phyloP scores from a whole-genome alignment of 176 grass and related monocot genomes.

The Chloris gayana region DNA sequence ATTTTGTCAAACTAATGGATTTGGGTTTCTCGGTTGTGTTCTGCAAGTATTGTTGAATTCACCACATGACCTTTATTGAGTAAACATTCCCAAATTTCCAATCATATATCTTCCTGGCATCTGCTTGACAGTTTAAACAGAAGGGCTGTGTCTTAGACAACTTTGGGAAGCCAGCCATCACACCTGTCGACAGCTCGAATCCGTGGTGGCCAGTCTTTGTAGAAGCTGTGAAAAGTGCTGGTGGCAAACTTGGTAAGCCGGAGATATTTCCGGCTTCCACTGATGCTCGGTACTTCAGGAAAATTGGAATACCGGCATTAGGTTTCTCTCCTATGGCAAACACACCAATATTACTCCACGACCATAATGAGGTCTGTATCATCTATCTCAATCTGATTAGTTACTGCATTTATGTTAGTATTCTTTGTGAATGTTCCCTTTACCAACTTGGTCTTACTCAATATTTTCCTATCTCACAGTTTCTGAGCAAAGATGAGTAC shows the following conservation, averaged over 20 bases:
- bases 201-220: slow-evolving; percentile 76
- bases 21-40: background rate
- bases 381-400: background rate
- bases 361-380: slow-evolving; percentile 86
- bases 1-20: background rate
- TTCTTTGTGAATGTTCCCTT: background rate
- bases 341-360: slow-evolving; percentile 86
- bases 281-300: slow-evolving; percentile 78
- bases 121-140: slow-evolving; percentile 65
- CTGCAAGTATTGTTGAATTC: background rate
- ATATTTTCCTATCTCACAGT: slow-evolving; percentile 45
- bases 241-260: slow-evolving; percentile 74
- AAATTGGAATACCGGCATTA: slow-evolving; percentile 78
- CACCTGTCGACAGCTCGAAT: slow-evolving; percentile 67
- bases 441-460: background rate
- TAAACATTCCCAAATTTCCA: slow-evolving; percentile 4
- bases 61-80: background rate
- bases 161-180: slow-evolving; percentile 74
- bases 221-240: slow-evolving; percentile 71
- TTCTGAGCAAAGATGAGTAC: slow-evolving; percentile 90
- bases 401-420: background rate
- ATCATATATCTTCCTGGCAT: slow-evolving; percentile 13
- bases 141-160: slow-evolving; percentile 63
- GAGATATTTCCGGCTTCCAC: slow-evolving; percentile 92
- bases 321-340: slow-evolving; percentile 95